These are phyloP conservation scores for Saccharomyces hybrid DNA, from an alignment of 1,139 yeast genomes.

Conservation along the genomic window DNA sequence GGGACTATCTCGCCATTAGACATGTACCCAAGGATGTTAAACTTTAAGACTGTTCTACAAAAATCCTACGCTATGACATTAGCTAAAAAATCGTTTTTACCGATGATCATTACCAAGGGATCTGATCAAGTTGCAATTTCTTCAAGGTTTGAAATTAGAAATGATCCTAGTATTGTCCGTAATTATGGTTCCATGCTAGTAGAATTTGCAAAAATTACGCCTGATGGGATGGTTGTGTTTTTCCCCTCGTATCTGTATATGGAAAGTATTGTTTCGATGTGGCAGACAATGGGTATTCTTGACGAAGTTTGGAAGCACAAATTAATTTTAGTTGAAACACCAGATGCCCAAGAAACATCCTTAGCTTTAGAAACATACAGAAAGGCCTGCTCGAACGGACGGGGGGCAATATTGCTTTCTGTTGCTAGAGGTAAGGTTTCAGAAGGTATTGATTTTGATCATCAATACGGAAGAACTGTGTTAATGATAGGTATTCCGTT, in stretches of 20 bases:
- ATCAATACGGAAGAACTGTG: conserved; percentile 97
- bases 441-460: conserved; percentile 98
- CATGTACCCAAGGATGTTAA: conserved; percentile 96
- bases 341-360: conserved; percentile 97
- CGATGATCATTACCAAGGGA: conserved; percentile 93
- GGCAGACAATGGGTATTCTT: conserved; percentile 96
- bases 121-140: conserved; percentile 96
- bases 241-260: conserved; percentile 93
- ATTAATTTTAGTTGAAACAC: conserved; percentile 92
- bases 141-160: conserved; percentile 91
- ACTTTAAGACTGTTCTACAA: conserved; percentile 88
- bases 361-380: conserved; percentile 91
- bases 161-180: conserved; percentile 95
- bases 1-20: conserved; percentile 98
- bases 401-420: conserved; percentile 91
- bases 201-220: conserved; percentile 90
- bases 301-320: conserved; percentile 99
- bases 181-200: conserved; percentile 88
- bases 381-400: conserved; percentile 92
- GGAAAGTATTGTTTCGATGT: conserved; percentile 96
- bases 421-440: conserved; percentile 99
- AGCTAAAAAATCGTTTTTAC: conserved; percentile 85
- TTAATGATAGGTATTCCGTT: conserved; percentile 98
- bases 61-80: conserved; percentile 94
- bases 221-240: conserved; percentile 96